These are phyloP conservation scores for Annulohypoxylon moriforme DNA, from an alignment of 495 filamentous ascomycete species.

Conservation along the genomic window DNA sequence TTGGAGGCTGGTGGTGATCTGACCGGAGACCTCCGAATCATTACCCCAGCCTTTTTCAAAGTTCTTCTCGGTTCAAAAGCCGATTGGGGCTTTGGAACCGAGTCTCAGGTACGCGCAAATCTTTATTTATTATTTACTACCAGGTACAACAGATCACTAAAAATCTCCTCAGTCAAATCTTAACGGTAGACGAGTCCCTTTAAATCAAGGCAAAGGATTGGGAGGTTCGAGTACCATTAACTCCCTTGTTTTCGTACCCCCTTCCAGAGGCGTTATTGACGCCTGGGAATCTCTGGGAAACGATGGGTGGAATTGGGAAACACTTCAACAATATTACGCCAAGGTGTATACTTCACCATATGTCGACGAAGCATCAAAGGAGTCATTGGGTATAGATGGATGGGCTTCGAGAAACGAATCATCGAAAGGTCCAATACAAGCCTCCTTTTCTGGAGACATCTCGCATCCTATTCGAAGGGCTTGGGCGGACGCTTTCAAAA, in stretches of 20 bases:
- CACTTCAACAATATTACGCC: slow-evolving; percentile 41
- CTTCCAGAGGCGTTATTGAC: slow-evolving; percentile 46
- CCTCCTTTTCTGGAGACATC: slow-evolving; percentile 27
- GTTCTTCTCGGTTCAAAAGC: background rate
- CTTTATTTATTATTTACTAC: background rate
- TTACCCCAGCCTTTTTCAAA: slow-evolving; percentile 1
- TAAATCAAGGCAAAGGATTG: slow-evolving; percentile 64
- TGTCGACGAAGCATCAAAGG: background rate
- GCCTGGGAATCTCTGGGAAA: slow-evolving; percentile 57
- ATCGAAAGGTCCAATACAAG: slow-evolving; percentile 31
- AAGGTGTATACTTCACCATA: slow-evolving; percentile 38
- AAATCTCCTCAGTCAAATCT: slow-evolving; percentile 38
- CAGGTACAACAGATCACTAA: too few species aligned
- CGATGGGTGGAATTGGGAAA: slow-evolving; percentile 55
- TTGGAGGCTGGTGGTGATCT: slow-evolving; percentile 14
- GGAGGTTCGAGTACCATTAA: slow-evolving; percentile 70
- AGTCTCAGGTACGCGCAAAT: slow-evolving; percentile 7
- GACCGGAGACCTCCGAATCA: slow-evolving; percentile 8
- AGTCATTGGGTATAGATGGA: slow-evolving; percentile 14
- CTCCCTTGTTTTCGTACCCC: slow-evolving; percentile 50
- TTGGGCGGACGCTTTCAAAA: slow-evolving; percentile 48
- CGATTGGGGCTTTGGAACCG: slow-evolving; percentile 8
- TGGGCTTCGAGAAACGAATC: background rate
- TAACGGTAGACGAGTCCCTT: slow-evolving; percentile 56
- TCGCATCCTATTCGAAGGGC: slow-evolving; percentile 21